Conservation (phyloP, 495 filamentous ascomycete species). For the Daldinia childiae region DNA sequence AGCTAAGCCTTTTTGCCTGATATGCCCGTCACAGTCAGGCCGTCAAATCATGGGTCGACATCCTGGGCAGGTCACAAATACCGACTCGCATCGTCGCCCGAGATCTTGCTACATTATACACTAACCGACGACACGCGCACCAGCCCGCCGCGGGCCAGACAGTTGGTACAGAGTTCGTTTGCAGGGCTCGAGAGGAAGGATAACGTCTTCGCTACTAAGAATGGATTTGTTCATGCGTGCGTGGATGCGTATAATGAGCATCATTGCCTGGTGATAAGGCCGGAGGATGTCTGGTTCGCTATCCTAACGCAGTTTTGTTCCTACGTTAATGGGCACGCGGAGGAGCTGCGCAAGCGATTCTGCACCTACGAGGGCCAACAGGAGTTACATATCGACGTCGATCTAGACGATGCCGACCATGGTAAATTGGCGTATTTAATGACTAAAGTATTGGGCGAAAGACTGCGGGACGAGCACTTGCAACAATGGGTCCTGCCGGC, state of each 20-base stretch:
- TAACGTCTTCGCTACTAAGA: slow-evolving; percentile 51
- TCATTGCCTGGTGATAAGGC: slow-evolving; percentile 64
- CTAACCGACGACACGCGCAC: slow-evolving; percentile 42
- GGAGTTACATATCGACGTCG: slow-evolving; percentile 53
- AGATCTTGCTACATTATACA: slow-evolving; percentile 39
- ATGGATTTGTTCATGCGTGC: slow-evolving; percentile 62
- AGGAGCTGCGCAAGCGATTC: slow-evolving; percentile 85
- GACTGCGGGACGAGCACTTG: slow-evolving; percentile 48
- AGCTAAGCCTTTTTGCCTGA: slow-evolving; percentile 38
- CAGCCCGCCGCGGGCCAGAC: slow-evolving; percentile 38
- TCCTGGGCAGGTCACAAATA: slow-evolving; percentile 43
- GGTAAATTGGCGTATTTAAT: slow-evolving; percentile 51
- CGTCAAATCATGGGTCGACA: slow-evolving; percentile 40
- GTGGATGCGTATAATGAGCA: slow-evolving; percentile 65
- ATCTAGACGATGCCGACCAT: slow-evolving; percentile 50
- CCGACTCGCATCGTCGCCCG: slow-evolving; percentile 37
- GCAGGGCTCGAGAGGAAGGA: slow-evolving; percentile 38
- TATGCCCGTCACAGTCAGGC: slow-evolving; percentile 43
- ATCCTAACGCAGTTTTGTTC: slow-evolving; percentile 65
- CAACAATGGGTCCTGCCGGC: slow-evolving; percentile 56
- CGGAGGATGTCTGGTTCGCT: slow-evolving; percentile 70
- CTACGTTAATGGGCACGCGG: slow-evolving; percentile 80
- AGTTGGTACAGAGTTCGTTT: slow-evolving; percentile 50
- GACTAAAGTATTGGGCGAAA: slow-evolving; percentile 50
- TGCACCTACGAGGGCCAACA: slow-evolving; percentile 76